Conservation (phyloP, 139 green algal species). For the Trebouxia sp. region DNA sequence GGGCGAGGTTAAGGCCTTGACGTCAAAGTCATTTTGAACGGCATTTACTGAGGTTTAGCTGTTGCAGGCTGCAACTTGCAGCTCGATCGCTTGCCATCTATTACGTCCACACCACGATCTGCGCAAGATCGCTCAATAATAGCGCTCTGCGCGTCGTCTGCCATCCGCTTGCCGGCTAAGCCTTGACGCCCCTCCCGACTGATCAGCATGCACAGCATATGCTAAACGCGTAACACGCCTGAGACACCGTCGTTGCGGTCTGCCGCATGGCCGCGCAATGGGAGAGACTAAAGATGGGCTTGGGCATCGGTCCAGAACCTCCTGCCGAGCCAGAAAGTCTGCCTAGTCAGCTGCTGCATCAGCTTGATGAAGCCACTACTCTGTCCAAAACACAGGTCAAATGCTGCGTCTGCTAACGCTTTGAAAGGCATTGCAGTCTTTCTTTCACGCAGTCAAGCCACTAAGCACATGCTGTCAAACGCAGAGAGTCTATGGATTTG, state of each 20-base stretch:
- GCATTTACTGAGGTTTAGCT: too few relatives aligned
- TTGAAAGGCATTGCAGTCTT: not conserved
- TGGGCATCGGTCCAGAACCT: slow-evolving; percentile 41
- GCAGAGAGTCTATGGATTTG: slow-evolving; percentile 54
- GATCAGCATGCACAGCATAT: slow-evolving; percentile 1
- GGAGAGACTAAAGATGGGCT: slow-evolving; percentile 35
- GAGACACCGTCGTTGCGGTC: not conserved
- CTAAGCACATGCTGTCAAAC: not conserved
- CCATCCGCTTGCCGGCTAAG: too few relatives aligned
- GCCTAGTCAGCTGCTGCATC: slow-evolving; percentile 50
- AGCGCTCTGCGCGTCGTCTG: too few relatives aligned
- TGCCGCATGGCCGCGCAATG: slow-evolving; percentile 19
- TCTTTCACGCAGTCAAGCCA: not conserved
- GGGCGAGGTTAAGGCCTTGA: too few relatives aligned
- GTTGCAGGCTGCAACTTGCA: too few relatives aligned
- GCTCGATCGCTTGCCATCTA: too few relatives aligned
- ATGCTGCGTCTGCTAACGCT: not conserved
- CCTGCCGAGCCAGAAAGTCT: slow-evolving; percentile 37
- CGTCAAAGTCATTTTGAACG: slow-evolving; percentile 4
- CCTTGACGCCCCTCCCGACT: not conserved
- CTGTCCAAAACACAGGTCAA: slow-evolving; percentile 47
- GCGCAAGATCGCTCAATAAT: too few relatives aligned
- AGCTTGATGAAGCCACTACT: slow-evolving; percentile 66
- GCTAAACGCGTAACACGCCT: not conserved
- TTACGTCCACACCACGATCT: too few relatives aligned